Base-by-base conservation (phyloP, 192 early-diverging fungal genomes). In the Jimgerdemannia flammicorona region DNA sequence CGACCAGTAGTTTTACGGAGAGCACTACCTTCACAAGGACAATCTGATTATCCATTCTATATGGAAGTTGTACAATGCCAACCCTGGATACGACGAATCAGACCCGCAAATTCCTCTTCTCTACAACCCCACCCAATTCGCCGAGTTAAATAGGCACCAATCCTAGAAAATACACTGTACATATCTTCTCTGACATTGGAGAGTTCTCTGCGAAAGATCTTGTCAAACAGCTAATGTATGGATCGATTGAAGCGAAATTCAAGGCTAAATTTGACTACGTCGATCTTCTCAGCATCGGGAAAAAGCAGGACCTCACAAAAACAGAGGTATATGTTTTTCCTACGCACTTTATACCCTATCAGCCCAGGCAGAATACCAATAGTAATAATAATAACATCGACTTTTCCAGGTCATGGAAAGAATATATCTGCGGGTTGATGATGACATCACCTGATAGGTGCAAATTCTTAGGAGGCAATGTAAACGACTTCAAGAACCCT, bases 201-300 rank as follows among this genome's bases (percentile, higher is more conserved):
- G 80, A 78, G 80, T 81, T 81, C 64, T 78, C 80, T 29, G 80
- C 75, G 73, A 72, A 81, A 20, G 80, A 81, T 78, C 77, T 81
- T n/a, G 69, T 73, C 59, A 63, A 78, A 44, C 70, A 75, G 76
- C 71, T 78, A 73, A 72, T 81, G 71, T 71, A 66, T 68, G 70
- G 74, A 44, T 80, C 76, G 14, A 66, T 81, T 43, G 17, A 74
- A 54, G 70, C 74, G 66, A 78, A 75, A 66, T 75, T 81, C 73
- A 71, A 44, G 18, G 67, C 73, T 71, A 73, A 78, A 43, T 81
- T 78, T 72, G 70, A 71, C 49, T 81, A 67, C 75, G 68, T 70
- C 72, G 73, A 81, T 70, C 71, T 81, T 9, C 65, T 81, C 66
- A 64, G 40, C 63, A 71, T 78, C 66, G 80, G 80, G 66, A 72